These are phyloP conservation scores for Microdochium nivale DNA, from an alignment of 2,329 filamentous ascomycete genomes.

Conservation along the genomic window DNA sequence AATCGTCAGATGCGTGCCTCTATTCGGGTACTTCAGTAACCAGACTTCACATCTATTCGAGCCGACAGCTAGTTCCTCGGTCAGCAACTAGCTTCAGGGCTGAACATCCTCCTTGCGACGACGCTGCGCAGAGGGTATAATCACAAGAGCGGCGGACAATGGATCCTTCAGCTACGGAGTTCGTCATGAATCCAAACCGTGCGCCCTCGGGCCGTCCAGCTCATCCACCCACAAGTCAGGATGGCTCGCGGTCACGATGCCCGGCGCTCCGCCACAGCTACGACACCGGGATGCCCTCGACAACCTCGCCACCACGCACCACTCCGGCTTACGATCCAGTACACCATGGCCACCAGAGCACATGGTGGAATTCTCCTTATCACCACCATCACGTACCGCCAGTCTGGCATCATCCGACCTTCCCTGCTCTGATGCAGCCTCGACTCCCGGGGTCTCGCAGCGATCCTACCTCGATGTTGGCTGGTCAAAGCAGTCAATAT, in stretches of 20 bases:
- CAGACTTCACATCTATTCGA: too few relatives aligned
- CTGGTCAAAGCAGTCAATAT: background rate
- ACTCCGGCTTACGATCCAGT: background rate
- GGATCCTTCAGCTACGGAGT: constrained; percentile 20
- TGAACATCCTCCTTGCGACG: too few relatives aligned
- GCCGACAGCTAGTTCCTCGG: background rate
- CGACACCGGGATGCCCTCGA: background rate
- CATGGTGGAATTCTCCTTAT: background rate
- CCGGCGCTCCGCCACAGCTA: constrained; percentile 12
- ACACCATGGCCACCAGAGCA: background rate
- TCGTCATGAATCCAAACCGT: constrained; percentile 12
- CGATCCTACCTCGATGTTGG: background rate
- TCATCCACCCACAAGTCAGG: constrained; percentile 7
- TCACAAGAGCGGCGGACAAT: background rate
- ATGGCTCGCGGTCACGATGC: constrained; percentile 14
- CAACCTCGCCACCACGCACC: background rate
- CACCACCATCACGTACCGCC: background rate
- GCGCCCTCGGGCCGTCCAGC: constrained; percentile 8
- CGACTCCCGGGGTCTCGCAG: background rate
- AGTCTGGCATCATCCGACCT: background rate
- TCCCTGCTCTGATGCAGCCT: background rate
- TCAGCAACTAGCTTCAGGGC: background rate
- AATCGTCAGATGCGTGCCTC: too few relatives aligned
- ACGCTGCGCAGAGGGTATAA: too few relatives aligned
- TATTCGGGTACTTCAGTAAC: too few relatives aligned